Evolutionary conservation across 2,329 filamentous ascomycete genomes (phyloP), one percentile per base, ranked within the genome.

Genomic region (Penicillium griseofulvum): DNA sequence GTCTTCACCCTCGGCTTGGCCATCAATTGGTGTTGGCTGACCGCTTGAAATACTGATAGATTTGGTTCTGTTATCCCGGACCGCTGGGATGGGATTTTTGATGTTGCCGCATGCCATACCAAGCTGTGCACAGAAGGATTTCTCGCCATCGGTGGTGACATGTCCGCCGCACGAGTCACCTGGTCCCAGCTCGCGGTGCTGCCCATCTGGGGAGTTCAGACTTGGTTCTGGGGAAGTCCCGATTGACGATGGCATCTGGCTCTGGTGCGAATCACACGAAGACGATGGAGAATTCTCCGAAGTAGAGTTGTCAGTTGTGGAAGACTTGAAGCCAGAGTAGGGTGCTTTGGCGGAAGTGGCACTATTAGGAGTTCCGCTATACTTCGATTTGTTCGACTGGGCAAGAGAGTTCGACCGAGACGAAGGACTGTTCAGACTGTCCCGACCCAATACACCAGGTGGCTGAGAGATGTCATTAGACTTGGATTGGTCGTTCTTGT

Each of bases 141-240:
- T 69, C 69, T 78, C 76, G 70, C 77, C 76, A 59, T 75, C 66
- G 54, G 69, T 68, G 57, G 62, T 60, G 58, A 57, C 53, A 34
- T 69, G 64, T 9, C 64, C 62, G 43, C 58, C 57, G 41, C 68
- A 71, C n/a, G 60, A 44, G 43, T 74, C 69, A 19, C 65, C 67
- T 41, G 62, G 67, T 39, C 51, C 45, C 26, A 57, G 49, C n/a
- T 76, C 72, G 43, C 70, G 65, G 33, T 66, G 49, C 58, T 77
- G 78, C 28, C 60, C 59, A 26, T 67, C 70, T 14, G 68, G 76
- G 38, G 76, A 78, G 59, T 74, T 74, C 19, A 71, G 56, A 49
- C 69, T 72, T 19, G 78, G 76, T 56, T 80, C 78, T 16, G 78
- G 78, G 5, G 78, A 80, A 24, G 78, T 80, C n/a, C 76, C 77